Evolutionary conservation across 2,329 filamentous ascomycete species (phyloP).

Genomic region (Aspergillus fumigatiaffinis): DNA sequence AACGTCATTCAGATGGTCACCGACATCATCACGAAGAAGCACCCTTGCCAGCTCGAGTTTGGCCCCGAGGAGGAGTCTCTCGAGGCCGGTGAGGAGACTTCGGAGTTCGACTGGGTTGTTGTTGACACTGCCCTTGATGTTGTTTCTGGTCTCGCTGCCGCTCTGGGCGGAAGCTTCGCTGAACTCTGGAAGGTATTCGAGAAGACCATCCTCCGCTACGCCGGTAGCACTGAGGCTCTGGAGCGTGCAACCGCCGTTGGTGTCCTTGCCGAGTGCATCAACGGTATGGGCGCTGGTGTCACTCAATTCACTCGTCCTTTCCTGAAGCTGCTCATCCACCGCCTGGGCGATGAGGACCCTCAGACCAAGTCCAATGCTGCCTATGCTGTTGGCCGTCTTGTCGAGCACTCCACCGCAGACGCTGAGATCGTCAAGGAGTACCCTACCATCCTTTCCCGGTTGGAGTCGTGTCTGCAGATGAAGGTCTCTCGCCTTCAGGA

Average conservation of each 20-base stretch:
- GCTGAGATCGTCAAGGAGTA: constrained; percentile 72
- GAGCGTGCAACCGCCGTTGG: constrained; percentile 89
- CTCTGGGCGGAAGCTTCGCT: constrained; percentile 74
- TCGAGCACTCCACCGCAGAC: constrained; percentile 72
- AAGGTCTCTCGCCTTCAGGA: constrained; percentile 79
- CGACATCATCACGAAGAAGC: constrained; percentile 80
- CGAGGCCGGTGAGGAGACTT: constrained; percentile 71
- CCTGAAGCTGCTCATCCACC: constrained; percentile 77
- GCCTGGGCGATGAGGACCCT: constrained; percentile 80
- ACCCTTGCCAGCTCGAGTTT: constrained; percentile 89
- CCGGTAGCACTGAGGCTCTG: constrained; percentile 76
- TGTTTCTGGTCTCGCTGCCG: constrained; percentile 75
- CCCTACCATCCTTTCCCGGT: constrained; percentile 72
- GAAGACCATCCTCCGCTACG: constrained; percentile 83
- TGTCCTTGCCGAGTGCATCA: constrained; percentile 84
- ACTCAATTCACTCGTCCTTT: constrained; percentile 75
- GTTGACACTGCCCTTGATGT: constrained; percentile 93
- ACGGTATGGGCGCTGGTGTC: constrained; percentile 75
- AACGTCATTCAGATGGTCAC: constrained; percentile 72
- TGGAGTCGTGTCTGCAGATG: constrained; percentile 78
- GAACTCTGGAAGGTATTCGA: constrained; percentile 96
- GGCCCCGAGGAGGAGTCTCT: constrained; percentile 74
- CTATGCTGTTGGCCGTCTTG: constrained; percentile 81
- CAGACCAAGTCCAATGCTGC: constrained; percentile 95
- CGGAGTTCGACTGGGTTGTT: constrained; percentile 96